Evolutionary conservation across 1,284 basidiomycete genomes (phyloP).

Genomic region (Ceratobasidium sp.): DNA sequence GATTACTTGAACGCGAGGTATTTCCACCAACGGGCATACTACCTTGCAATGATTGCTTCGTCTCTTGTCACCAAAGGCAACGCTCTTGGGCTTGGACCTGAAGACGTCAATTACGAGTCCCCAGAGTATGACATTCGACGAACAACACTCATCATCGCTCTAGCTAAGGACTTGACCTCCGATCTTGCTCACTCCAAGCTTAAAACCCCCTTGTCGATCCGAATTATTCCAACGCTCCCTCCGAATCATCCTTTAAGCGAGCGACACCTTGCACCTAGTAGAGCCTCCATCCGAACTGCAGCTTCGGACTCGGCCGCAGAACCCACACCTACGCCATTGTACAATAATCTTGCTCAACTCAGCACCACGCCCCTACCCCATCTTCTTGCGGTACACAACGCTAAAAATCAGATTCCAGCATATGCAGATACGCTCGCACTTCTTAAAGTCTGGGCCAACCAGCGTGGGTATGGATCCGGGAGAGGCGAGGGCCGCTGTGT

Average conservation of each 20-base stretch:
- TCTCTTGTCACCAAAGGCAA: slow-evolving; percentile 65
- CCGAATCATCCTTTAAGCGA: slow-evolving; percentile 63
- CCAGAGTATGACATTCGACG: slow-evolving; percentile 75
- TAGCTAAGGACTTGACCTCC: slow-evolving; percentile 63
- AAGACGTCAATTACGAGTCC: slow-evolving; percentile 73
- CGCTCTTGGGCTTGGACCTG: slow-evolving; percentile 60
- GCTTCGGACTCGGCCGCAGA: slow-evolving; percentile 47
- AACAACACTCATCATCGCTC: slow-evolving; percentile 75
- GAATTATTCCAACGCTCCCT: slow-evolving; percentile 79
- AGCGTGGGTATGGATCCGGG: slow-evolving; percentile 81
- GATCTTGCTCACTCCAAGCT: slow-evolving; percentile 48
- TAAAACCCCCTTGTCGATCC: slow-evolving; percentile 50
- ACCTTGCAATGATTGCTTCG: slow-evolving; percentile 84
- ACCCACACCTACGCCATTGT: slow-evolving; percentile 74
- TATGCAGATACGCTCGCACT: slow-evolving; percentile 85
- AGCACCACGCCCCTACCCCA: slow-evolving; percentile 75
- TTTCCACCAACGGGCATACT: slow-evolving; percentile 94
- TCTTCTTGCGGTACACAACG: slow-evolving; percentile 77
- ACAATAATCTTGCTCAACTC: slow-evolving; percentile 83
- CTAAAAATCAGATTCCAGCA: slow-evolving; percentile 73
- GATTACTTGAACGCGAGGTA: slow-evolving; percentile 92
- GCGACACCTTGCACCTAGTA: slow-evolving; percentile 37
- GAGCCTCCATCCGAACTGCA: slow-evolving; percentile 16
- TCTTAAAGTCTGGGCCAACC: slow-evolving; percentile 91
- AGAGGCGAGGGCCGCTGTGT: slow-evolving; percentile 63